Evolutionary conservation across 2,329 filamentous ascomycete species (phyloP).

Genomic region (Fusarium staphyleae): DNA sequence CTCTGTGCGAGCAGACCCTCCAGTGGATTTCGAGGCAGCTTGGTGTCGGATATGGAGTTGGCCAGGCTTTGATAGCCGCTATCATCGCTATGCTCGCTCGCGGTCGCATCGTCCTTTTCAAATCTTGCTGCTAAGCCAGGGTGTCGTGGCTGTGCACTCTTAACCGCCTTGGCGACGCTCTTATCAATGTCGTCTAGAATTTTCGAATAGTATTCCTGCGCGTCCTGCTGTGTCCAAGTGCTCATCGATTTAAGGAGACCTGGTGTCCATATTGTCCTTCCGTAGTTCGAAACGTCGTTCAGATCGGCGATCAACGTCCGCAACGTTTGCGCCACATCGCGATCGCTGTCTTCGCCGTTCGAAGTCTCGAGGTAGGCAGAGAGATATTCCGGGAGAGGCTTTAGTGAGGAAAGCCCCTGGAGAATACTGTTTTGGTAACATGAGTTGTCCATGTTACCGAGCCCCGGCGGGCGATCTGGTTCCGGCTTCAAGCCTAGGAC

Average conservation of each 20-base stretch:
- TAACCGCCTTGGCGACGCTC: slow-evolving; percentile 65
- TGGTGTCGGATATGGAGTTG: slow-evolving; percentile 47
- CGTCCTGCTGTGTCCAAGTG: slow-evolving; percentile 95
- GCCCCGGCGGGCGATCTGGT: slow-evolving; percentile 64
- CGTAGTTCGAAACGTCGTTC: slow-evolving; percentile 73
- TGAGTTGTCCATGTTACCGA: slow-evolving; percentile 93
- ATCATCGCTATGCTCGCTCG: slow-evolving; percentile 62
- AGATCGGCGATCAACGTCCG: slow-evolving; percentile 73
- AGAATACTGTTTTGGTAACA: slow-evolving; percentile 98
- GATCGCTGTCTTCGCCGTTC: slow-evolving; percentile 39
- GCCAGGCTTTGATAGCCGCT: slow-evolving; percentile 62
- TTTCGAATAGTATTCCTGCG: slow-evolving; percentile 95
- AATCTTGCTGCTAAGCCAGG: slow-evolving; percentile 52
- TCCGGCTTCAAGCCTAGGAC: slow-evolving; percentile 50
- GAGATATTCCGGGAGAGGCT: slow-evolving; percentile 73
- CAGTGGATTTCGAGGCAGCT: slow-evolving; percentile 72
- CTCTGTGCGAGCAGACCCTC: slow-evolving; percentile 89
- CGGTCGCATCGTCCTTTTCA: slow-evolving; percentile 51
- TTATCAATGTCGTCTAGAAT: slow-evolving; percentile 85
- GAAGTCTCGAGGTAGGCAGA: slow-evolving; percentile 50
- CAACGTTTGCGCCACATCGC: slow-evolving; percentile 58
- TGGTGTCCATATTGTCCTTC: slow-evolving; percentile 82
- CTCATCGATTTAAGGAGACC: slow-evolving; percentile 87
- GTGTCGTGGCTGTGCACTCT: slow-evolving; percentile 37
- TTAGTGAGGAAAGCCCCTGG: slow-evolving; percentile 80